Evolutionary conservation across 129 eudicot genomes (phyloP).

Genomic region (Pulicaria dysenterica): DNA sequence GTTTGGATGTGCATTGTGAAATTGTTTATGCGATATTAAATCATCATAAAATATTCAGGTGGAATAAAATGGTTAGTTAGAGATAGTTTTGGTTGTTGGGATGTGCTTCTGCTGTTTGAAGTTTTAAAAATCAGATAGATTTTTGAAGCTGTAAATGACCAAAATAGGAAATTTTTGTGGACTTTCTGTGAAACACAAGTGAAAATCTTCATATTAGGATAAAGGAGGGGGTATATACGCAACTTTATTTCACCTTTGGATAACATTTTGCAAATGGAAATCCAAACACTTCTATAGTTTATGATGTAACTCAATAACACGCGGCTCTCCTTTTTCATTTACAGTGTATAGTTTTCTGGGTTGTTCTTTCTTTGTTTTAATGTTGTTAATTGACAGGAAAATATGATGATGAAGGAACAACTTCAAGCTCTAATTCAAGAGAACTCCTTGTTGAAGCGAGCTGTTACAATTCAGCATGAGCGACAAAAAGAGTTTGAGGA

Average conservation of each 20-base stretch:
- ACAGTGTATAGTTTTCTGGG: background rate
- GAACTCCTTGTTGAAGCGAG: conserved; percentile 77
- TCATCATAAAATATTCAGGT: background rate
- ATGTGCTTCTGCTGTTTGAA: background rate
- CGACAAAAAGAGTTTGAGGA: conserved; percentile 89
- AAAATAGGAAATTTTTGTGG: background rate
- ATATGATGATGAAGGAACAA: conserved; percentile 74
- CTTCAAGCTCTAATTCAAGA: conserved; percentile 78
- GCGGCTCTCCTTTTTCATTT: background rate
- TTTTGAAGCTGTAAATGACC: background rate
- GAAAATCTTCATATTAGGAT: background rate
- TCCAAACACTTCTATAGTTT: background rate
- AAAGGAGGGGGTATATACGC: background rate
- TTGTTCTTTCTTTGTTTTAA: background rate
- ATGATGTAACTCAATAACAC: background rate
- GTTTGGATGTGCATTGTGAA: conserved; percentile 5
- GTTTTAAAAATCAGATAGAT: background rate
- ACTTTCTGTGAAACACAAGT: background rate
- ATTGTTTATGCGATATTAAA: background rate
- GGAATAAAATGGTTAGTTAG: background rate
- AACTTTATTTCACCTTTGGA: background rate
- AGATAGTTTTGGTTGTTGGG: background rate
- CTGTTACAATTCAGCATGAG: conserved; percentile 93
- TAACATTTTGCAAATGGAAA: background rate
- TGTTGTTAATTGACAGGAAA: conserved; percentile 54